Conservation (phyloP, 805 yeast species). For the Spathaspora gorwiae region DNA sequence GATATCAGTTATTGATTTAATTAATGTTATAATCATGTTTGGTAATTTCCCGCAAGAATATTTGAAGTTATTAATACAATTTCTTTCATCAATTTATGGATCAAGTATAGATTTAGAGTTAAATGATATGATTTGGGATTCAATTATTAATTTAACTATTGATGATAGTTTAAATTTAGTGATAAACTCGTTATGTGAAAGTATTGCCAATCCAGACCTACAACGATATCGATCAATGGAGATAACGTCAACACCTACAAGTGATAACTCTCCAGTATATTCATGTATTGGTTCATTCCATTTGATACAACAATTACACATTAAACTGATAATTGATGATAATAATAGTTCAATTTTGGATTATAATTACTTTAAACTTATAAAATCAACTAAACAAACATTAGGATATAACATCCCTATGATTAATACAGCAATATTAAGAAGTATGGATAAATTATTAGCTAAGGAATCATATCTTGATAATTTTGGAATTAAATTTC, state of each 20-base stretch:
- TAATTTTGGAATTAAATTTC: slow-evolving; percentile 10
- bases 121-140: slow-evolving; percentile 31
- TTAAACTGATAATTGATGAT: slow-evolving; percentile 19
- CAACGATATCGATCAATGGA: slow-evolving; percentile 7
- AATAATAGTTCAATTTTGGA: slow-evolving; percentile 14
- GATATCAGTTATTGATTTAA: slow-evolving; percentile 33
- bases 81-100: slow-evolving; percentile 43
- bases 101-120: slow-evolving; percentile 27
- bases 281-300: slow-evolving; percentile 38
- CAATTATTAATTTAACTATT: slow-evolving; percentile 32
- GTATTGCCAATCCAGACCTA: slow-evolving; percentile 19
- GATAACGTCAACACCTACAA: background rate
- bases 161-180: slow-evolving; percentile 32
- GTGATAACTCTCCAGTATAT: slow-evolving; percentile 11
- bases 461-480: slow-evolving; percentile 19
- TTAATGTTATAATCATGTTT: slow-evolving; percentile 41
- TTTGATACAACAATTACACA: slow-evolving; percentile 26
- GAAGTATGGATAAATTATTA: slow-evolving; percentile 37
- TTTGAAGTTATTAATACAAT: slow-evolving; percentile 26
- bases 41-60: slow-evolving; percentile 43
- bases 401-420: slow-evolving; percentile 31
- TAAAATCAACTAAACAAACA: slow-evolving; percentile 28
- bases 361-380: slow-evolving; percentile 18
- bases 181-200: slow-evolving; percentile 15
- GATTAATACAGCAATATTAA: slow-evolving; percentile 37